phyloP scores from a whole-genome alignment of 2,329 filamentous ascomycete species.

The Dactylellina leptospora region DNA sequence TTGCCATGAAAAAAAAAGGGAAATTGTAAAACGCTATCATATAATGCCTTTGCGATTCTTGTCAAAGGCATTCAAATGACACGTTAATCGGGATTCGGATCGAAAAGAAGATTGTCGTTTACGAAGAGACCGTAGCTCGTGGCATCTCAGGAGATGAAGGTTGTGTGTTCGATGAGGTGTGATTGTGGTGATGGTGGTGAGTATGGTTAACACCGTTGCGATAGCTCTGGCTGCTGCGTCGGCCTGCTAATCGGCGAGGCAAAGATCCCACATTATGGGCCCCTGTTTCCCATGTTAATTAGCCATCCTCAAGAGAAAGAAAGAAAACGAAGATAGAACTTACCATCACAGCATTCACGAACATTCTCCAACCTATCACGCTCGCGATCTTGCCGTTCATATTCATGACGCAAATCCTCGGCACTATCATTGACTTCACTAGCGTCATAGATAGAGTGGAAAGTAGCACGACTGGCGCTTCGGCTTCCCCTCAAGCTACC shows the following conservation, averaged over 20 bases:
- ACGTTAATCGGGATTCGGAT: too few species aligned
- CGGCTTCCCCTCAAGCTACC: slow-evolving; percentile 67
- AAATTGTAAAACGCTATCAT: background rate
- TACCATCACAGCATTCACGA: slow-evolving; percentile 95
- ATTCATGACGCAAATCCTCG: slow-evolving; percentile 81
- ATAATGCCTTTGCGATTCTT: slow-evolving; percentile 27
- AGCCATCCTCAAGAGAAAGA: background rate
- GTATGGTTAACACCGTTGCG: slow-evolving; percentile 56
- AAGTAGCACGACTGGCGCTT: slow-evolving; percentile 61
- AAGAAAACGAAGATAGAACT: slow-evolving; percentile 60
- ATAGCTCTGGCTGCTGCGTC: slow-evolving; percentile 63
- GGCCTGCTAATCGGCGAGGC: slow-evolving; percentile 57
- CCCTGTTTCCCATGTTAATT: slow-evolving; percentile 62
- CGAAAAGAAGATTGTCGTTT: background rate
- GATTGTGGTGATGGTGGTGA: slow-evolving; percentile 31
- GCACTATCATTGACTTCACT: slow-evolving; percentile 77
- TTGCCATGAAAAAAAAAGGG: slow-evolving; percentile 14
- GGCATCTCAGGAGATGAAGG: slow-evolving; percentile 43
- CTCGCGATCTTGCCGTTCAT: slow-evolving; percentile 79
- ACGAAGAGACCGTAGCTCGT: slow-evolving; percentile 40
- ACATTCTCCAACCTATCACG: slow-evolving; percentile 90
- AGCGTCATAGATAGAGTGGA: slow-evolving; percentile 65
- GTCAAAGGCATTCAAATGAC: slow-evolving; percentile 27
- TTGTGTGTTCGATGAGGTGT: slow-evolving; percentile 26
- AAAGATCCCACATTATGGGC: slow-evolving; percentile 77